Evolutionary conservation across 2,329 filamentous ascomycete species (phyloP).

Genomic region (Venturia carpophila): DNA sequence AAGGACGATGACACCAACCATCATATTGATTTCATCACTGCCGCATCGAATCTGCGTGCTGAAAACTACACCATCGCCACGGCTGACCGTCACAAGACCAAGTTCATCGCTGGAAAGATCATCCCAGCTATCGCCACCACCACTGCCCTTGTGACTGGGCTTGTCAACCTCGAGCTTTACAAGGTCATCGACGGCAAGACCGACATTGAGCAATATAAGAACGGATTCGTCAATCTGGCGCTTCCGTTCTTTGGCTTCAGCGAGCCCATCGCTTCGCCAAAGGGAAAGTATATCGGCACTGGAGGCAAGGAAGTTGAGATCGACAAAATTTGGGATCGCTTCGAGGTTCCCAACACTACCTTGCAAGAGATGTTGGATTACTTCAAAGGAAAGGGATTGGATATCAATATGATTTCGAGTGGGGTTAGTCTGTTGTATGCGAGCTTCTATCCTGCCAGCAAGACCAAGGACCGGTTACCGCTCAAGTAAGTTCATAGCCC

Average conservation of each 20-base stretch:
- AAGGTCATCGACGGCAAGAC: slow-evolving; percentile 94
- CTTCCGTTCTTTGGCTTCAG: slow-evolving; percentile 98
- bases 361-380: slow-evolving; percentile 73
- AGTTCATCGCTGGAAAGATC: slow-evolving; percentile 99
- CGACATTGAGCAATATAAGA: slow-evolving; percentile 99
- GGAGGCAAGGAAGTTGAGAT: slow-evolving; percentile 70
- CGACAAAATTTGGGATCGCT: slow-evolving; percentile 97
- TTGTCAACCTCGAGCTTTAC: slow-evolving; percentile 88
- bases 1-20: slow-evolving; percentile 98
- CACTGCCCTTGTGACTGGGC: slow-evolving; percentile 86
- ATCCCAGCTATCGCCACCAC: slow-evolving; percentile 98
- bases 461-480: slow-evolving; percentile 71
- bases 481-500: slow-evolving; percentile 51
- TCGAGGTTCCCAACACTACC: slow-evolving; percentile 81
- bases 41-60: slow-evolving; percentile 89
- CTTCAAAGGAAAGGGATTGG: slow-evolving; percentile 72
- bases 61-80: slow-evolving; percentile 96
- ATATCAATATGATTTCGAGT: slow-evolving; percentile 90
- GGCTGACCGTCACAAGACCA: slow-evolving; percentile 94
- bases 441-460: slow-evolving; percentile 77
- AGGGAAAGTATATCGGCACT: slow-evolving; percentile 78
- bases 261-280: slow-evolving; percentile 88
- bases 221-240: slow-evolving; percentile 94
- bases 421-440: slow-evolving; percentile 92
- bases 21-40: slow-evolving; percentile 98